Evolutionary conservation across 177 flowering plant species (phyloP).

Genomic region (Vitis hybrid): DNA sequence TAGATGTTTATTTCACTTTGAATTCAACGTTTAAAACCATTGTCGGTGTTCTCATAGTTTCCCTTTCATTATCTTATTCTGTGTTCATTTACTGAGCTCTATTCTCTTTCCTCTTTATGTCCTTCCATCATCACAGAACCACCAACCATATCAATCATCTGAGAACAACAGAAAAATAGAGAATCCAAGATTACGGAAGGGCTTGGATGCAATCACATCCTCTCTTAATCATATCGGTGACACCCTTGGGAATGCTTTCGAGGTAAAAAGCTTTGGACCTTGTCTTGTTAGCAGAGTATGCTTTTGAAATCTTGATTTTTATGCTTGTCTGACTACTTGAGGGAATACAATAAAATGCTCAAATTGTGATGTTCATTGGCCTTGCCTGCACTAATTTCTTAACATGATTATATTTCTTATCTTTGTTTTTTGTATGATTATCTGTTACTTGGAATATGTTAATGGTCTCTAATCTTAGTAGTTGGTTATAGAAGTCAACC

Average conservation of each 20-base stretch:
- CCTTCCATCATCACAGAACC: slow-evolving; percentile 22
- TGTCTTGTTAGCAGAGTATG: no score
- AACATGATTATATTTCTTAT: no score
- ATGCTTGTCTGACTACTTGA: no score
- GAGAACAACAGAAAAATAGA: slow-evolving; percentile 53
- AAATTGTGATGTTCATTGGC: no score
- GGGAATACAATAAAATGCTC: no score
- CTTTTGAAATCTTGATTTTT: no score
- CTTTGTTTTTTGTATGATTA: no score
- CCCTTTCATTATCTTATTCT: neutral
- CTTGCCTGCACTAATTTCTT: no score
- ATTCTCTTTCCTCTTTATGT: neutral
- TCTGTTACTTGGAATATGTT: no score
- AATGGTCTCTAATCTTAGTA: no score
- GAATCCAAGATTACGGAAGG: slow-evolving; percentile 63
- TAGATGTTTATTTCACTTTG: neutral
- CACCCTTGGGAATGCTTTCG: slow-evolving; percentile 81
- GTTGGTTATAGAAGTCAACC: no score
- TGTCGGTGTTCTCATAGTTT: neutral
- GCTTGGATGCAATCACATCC: slow-evolving; percentile 66
- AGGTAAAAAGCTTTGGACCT: slow-evolving; percentile 38
- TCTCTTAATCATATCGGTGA: slow-evolving; percentile 85
- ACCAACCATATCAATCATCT: slow-evolving; percentile 32
- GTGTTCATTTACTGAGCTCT: neutral
- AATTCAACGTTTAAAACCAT: neutral